phyloP scores from a whole-genome alignment of 306 rosid species.

The Castanea mollissima region DNA sequence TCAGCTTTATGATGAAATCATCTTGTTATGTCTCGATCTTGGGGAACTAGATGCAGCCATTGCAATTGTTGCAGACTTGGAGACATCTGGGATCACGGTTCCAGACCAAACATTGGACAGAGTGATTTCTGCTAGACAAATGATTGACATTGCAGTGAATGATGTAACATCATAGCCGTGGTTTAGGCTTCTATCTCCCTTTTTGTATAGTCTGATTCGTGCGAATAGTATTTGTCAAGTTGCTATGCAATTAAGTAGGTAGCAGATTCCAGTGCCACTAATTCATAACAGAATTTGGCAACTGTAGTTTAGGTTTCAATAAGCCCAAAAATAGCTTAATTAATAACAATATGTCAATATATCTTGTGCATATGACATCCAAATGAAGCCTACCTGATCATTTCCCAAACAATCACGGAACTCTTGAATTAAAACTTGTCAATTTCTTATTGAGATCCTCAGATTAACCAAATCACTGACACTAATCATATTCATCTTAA shows the following conservation, averaged over 20 bases:
- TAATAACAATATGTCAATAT: background rate
- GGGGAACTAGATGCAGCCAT: constrained; percentile 96
- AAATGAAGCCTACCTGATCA: background rate
- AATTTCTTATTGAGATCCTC: background rate
- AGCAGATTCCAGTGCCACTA: background rate
- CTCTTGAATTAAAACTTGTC: too few relatives aligned
- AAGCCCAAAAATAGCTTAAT: background rate
- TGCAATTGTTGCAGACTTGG: constrained; percentile 90
- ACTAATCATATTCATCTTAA: background rate
- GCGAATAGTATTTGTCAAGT: background rate
- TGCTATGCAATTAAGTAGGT: background rate
- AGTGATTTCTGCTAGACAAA: constrained; percentile 69
- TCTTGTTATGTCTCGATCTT: constrained; percentile 69
- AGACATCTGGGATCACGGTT: constrained; percentile 72
- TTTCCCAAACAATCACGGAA: background rate
- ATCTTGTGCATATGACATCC: background rate
- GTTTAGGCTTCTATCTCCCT: background rate
- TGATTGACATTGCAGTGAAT: constrained; percentile 22
- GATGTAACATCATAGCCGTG: constrained; percentile 6
- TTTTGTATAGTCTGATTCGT: background rate
- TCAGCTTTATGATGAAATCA: constrained; percentile 76
- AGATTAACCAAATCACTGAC: background rate
- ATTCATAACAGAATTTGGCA: background rate
- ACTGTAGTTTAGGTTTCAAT: background rate
- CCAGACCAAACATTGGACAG: constrained; percentile 81